phyloP scores from a whole-genome alignment of 768 basidiomycete genomes.

The Kwoniella heveanensis region DNA sequence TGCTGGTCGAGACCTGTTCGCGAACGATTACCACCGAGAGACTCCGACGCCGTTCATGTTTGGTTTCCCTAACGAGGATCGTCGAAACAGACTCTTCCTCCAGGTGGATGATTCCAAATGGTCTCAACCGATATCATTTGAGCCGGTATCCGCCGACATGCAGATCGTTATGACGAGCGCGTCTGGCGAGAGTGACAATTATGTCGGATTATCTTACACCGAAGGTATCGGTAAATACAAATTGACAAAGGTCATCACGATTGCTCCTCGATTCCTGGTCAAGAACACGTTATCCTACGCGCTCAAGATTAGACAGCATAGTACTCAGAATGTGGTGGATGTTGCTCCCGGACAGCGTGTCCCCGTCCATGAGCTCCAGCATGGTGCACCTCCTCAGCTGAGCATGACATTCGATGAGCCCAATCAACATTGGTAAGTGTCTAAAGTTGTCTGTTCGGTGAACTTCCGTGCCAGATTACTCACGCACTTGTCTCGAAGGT shows the following conservation, averaged over 20 bases:
- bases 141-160: conserved; percentile 88
- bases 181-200: conserved; percentile 65
- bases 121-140: conserved; percentile 88
- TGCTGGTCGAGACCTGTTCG: conserved; percentile 71
- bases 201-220: conserved; percentile 84
- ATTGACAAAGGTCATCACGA: conserved; percentile 85
- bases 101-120: conserved; percentile 78
- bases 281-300: conserved; percentile 73
- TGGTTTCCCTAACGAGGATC: conserved; percentile 72
- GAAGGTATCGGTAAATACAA: conserved; percentile 98
- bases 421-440: conserved; percentile 60
- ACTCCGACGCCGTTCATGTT: conserved; percentile 77
- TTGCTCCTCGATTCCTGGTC: conserved; percentile 86
- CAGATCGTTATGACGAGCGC: conserved; percentile 72
- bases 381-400: conserved; percentile 69
- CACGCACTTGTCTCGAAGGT: conserved; percentile 62
- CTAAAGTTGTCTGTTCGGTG: not conserved
- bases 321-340: conserved; percentile 64
- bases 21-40: conserved; percentile 54
- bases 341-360: conserved; percentile 70
- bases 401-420: conserved; percentile 84
- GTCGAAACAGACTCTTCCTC: conserved; percentile 81
- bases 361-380: conserved; percentile 67
- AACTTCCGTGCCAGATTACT: not conserved
- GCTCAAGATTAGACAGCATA: conserved; percentile 83